These are phyloP conservation scores for Xerophyta viscosa DNA, from an alignment of 106 monocot species.

Conservation along the genomic window DNA sequence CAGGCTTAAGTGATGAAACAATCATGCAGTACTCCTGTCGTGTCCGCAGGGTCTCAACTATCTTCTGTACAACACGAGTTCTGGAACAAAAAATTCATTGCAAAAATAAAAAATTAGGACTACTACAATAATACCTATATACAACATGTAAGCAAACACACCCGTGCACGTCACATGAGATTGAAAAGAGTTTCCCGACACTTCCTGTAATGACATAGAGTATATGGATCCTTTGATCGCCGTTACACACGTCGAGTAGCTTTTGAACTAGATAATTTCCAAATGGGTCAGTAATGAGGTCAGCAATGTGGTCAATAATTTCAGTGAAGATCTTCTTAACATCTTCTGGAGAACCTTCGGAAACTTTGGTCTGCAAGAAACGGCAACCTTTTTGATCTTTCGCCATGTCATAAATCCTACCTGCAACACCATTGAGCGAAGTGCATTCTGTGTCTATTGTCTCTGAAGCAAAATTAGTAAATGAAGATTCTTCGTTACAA, in stretches of 20 bases:
- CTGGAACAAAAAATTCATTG: too few species aligned
- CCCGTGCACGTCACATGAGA: slow-evolving; percentile 71
- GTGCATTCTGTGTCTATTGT: slow-evolving; percentile 9
- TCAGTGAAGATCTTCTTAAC: slow-evolving; percentile 38
- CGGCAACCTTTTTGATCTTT: slow-evolving; percentile 54
- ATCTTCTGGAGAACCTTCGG: slow-evolving; percentile 30
- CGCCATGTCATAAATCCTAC: slow-evolving; percentile 28
- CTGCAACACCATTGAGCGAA: slow-evolving; percentile 23
- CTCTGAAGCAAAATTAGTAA: slow-evolving; percentile 3
- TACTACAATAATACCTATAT: background rate
- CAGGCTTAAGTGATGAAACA: slow-evolving; percentile 33
- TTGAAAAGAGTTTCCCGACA: slow-evolving; percentile 20
- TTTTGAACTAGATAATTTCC: slow-evolving; percentile 60
- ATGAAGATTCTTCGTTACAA: background rate
- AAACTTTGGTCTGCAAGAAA: slow-evolving; percentile 39
- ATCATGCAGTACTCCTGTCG: slow-evolving; percentile 31
- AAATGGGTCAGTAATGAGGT: slow-evolving; percentile 49
- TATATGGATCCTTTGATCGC: slow-evolving; percentile 34
- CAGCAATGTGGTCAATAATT: slow-evolving; percentile 45
- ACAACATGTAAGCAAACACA: slow-evolving; percentile 10
- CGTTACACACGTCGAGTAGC: slow-evolving; percentile 50
- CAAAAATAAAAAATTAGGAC: background rate
- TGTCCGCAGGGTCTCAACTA: slow-evolving; percentile 44
- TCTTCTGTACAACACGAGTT: slow-evolving; percentile 49
- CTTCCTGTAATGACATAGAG: slow-evolving; percentile 29